phyloP scores from a whole-genome alignment of 2,329 filamentous ascomycete genomes.

The Meredithiella fracta region DNA sequence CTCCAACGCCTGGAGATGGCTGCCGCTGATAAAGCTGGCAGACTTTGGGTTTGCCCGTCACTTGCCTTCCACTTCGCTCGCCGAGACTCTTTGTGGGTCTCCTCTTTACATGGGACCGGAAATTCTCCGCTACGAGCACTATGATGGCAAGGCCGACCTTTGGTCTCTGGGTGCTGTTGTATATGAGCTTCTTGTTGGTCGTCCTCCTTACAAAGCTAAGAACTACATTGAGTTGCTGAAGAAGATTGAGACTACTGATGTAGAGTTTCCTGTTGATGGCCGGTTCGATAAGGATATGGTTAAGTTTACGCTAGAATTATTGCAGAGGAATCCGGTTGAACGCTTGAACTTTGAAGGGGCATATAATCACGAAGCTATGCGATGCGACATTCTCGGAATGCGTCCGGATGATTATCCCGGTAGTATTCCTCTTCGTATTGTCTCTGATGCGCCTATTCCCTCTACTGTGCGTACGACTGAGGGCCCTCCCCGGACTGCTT shows the following conservation, averaged over 20 bases:
- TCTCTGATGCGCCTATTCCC: background rate
- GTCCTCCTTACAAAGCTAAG: constrained; percentile 74
- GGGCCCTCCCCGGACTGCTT: background rate
- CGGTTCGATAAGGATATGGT: constrained; percentile 44
- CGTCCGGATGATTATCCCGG: constrained; percentile 50
- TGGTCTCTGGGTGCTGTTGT: constrained; percentile 96
- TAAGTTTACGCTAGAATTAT: constrained; percentile 63
- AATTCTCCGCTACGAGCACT: constrained; percentile 91
- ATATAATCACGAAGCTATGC: constrained; percentile 60
- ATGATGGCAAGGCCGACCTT: constrained; percentile 89
- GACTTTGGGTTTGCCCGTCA: constrained; percentile 98
- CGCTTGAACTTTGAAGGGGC: constrained; percentile 75
- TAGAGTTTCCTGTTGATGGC: constrained; percentile 11
- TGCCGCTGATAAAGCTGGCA: constrained; percentile 93
- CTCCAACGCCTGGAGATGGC: constrained; percentile 28
- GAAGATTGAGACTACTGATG: constrained; percentile 73
- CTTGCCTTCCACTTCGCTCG: constrained; percentile 74
- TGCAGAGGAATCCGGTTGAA: constrained; percentile 76
- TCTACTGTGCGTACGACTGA: constrained; percentile 4
- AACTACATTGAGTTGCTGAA: constrained; percentile 90
- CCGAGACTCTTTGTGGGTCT: constrained; percentile 90
- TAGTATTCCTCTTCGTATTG: background rate
- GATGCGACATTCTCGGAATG: constrained; percentile 60
- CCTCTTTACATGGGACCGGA: constrained; percentile 98
- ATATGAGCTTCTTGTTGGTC: constrained; percentile 86